Percentiles rank a stretch among this genome's conserved stretches.
phyloP scores from a whole-genome alignment of 176 grass and related monocot genomes.

The Musa schizocarpa region DNA sequence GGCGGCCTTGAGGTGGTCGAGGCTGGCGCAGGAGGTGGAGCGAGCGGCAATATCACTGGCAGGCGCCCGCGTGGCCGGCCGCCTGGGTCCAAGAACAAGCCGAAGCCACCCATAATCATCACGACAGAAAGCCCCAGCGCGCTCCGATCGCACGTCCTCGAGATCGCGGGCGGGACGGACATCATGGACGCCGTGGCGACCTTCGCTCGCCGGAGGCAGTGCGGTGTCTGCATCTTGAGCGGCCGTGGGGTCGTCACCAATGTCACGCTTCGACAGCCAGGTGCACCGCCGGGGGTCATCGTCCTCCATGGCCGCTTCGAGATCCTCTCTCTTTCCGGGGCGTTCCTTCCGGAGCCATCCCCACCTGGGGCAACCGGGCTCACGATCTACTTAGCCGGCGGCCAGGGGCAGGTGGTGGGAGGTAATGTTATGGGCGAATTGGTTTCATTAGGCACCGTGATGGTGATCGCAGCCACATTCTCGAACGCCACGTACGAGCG shows the following conservation, averaged over 20 bases:
- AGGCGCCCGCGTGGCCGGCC: slow-evolving; percentile 45
- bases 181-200: slow-evolving; percentile 45
- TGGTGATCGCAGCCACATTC: slow-evolving; percentile 58
- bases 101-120: slow-evolving; percentile 56
- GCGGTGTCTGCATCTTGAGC: slow-evolving; percentile 49
- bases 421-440: slow-evolving; percentile 47
- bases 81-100: slow-evolving; percentile 59
- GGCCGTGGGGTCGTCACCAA: slow-evolving; percentile 56
- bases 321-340: slow-evolving; percentile 61
- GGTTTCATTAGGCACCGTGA: slow-evolving; percentile 46
- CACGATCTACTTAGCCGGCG: slow-evolving; percentile 50
- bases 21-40: slow-evolving; percentile 15
- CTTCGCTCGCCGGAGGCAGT: slow-evolving; percentile 47
- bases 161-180: slow-evolving; percentile 52
- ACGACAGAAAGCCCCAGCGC: slow-evolving; percentile 56
- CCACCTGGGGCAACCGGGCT: slow-evolving; percentile 45
- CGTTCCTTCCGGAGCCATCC: slow-evolving; percentile 52
- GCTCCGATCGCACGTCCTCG: slow-evolving; percentile 45
- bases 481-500: slow-evolving; percentile 69
- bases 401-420: slow-evolving; percentile 57
- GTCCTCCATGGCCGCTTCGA: slow-evolving; percentile 65
- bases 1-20: slow-evolving; percentile 1
- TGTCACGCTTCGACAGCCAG: slow-evolving; percentile 50
- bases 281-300: slow-evolving; percentile 29
- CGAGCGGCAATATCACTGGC: slow-evolving; percentile 9